A percentile compares a stretch with the other conserved stretches of the same genome.
These are phyloP conservation scores for Tulasnella sp. DNA, from an alignment of 768 basidiomycete species.

Conservation along the genomic window DNA sequence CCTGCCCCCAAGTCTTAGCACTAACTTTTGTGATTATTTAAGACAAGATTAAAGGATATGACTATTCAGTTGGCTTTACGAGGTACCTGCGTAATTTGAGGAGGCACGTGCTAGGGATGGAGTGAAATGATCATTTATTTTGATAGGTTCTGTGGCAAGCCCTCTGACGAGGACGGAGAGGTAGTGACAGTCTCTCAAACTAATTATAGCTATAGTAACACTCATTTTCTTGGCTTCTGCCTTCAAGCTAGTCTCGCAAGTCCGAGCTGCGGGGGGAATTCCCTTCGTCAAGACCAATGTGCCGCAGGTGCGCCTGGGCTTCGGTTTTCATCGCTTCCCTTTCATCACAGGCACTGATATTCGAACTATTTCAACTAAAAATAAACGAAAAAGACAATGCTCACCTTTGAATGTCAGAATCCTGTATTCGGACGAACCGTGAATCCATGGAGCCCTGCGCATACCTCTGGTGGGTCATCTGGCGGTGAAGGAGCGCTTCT, in stretches of 20 bases:
- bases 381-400: too few relatives aligned
- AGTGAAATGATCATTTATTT: background rate
- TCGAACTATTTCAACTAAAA: too few relatives aligned
- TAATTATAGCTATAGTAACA: background rate
- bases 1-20: conserved; percentile 6
- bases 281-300: conserved; percentile 32
- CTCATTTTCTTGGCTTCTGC: background rate
- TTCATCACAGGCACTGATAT: too few relatives aligned
- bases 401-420: conserved; percentile 72
- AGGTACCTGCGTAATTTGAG: conserved; percentile 27
- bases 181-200: conserved; percentile 31
- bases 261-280: conserved; percentile 26
- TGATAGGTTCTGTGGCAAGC: conserved; percentile 44
- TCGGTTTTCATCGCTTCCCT: too few relatives aligned
- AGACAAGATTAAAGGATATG: conserved; percentile 43
- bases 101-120: too few relatives aligned
- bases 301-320: conserved; percentile 28
- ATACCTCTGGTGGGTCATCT: conserved; percentile 59
- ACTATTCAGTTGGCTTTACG: conserved; percentile 61
- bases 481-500: conserved; percentile 77
- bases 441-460: conserved; percentile 50
- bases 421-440: conserved; percentile 62
- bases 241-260: conserved; percentile 22
- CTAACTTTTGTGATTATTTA: conserved; percentile 31
- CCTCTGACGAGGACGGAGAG: conserved; percentile 46